A percentile compares a stretch with the other conserved stretches of the same genome.
Conservation (phyloP, 2,329 filamentous ascomycete genomes). For the Botrytis deweyae region DNA sequence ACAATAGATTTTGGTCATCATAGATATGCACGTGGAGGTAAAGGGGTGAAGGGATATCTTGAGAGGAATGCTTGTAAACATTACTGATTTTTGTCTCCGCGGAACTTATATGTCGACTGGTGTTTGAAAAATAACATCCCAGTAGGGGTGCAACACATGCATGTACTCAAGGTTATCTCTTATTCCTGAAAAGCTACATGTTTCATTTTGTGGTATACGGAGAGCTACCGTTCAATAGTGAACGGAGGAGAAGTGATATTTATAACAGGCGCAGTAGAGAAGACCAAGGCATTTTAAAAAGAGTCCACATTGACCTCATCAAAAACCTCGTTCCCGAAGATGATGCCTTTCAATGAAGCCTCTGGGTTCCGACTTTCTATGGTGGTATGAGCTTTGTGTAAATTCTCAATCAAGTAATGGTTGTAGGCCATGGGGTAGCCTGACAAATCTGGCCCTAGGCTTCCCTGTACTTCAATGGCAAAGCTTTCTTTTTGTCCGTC, state of each 20-base stretch:
- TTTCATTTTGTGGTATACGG: background rate
- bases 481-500: background rate
- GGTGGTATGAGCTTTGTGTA: background rate
- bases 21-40: too few species aligned
- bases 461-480: background rate
- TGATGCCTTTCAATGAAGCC: background rate
- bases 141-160: background rate
- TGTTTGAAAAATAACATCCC: accelerated
- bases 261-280: too few species aligned
- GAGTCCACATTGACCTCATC: accelerated
- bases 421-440: too few species aligned
- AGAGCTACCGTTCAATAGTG: background rate
- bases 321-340: background rate
- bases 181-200: background rate
- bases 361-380: background rate
- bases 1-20: too few species aligned
- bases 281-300: background rate
- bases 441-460: background rate
- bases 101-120: background rate
- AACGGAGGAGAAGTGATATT: background rate
- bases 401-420: background rate
- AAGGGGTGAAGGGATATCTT: too few species aligned
- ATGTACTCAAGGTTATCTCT: background rate
- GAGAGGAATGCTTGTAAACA: background rate
- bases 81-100: background rate